Evolutionary conservation across 169 alveolate species (phyloP).

Genomic region (Eimeria acervulina): DNA sequence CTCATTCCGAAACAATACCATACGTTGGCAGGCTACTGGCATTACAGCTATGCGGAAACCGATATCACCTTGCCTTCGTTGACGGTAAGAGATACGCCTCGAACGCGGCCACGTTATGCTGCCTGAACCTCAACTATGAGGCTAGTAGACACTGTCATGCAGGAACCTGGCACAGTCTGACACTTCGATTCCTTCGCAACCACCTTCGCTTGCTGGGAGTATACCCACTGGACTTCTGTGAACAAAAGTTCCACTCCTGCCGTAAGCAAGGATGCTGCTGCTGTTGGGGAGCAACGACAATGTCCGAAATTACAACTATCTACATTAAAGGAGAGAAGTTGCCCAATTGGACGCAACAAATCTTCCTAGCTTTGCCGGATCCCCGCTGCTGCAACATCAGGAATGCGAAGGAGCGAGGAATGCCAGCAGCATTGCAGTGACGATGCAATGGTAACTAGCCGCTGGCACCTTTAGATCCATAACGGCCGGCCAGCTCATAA

Average conservation of each 20-base stretch:
- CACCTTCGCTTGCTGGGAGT: background rate
- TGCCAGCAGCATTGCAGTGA: too few species aligned
- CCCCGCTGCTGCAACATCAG: too few species aligned
- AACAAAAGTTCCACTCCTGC: background rate
- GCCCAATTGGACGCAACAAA: too few species aligned
- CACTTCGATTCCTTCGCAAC: background rate
- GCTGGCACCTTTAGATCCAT: too few species aligned
- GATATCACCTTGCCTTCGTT: background rate
- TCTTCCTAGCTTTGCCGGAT: too few species aligned
- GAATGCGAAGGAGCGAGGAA: too few species aligned
- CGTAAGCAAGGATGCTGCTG: too few species aligned
- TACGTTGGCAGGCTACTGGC: background rate
- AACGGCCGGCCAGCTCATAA: too few species aligned
- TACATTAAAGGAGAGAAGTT: too few species aligned
- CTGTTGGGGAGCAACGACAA: too few species aligned
- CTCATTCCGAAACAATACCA: background rate
- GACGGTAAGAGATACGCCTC: background rate
- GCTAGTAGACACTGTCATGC: background rate
- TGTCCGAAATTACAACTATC: too few species aligned
- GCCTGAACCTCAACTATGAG: background rate
- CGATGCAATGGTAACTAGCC: too few species aligned
- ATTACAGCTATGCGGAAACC: background rate
- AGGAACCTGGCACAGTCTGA: background rate
- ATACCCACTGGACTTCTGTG: background rate
- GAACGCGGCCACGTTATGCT: background rate